These are phyloP conservation scores for Capillidium heterosporum DNA, from an alignment of 371 early-diverging fungal species.

Conservation along the genomic window DNA sequence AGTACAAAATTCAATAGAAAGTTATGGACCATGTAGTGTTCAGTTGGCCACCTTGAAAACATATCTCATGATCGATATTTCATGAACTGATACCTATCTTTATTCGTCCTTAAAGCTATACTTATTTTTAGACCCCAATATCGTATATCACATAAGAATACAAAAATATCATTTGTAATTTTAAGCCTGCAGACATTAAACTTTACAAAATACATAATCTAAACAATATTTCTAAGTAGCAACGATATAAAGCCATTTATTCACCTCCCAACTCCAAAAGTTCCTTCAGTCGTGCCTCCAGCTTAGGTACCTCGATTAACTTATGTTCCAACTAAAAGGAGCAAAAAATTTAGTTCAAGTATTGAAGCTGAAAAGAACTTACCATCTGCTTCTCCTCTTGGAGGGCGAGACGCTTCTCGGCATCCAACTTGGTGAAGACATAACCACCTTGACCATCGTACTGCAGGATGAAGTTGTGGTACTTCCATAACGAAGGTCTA, in stretches of 20 bases:
- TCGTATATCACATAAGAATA: too few species aligned
- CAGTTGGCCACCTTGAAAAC: too few species aligned
- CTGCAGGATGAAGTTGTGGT: conserved; percentile 65
- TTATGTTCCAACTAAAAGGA: conserved; percentile 38
- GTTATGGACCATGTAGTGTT: too few species aligned
- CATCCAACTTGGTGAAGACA: conserved; percentile 69
- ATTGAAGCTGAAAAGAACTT: conserved; percentile 19
- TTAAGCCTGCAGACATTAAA: too few species aligned
- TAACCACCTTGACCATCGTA: conserved; percentile 84
- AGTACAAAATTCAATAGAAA: too few species aligned
- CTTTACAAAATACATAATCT: too few species aligned
- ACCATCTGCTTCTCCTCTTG: conserved; percentile 44
- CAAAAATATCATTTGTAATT: too few species aligned
- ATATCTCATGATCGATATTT: too few species aligned
- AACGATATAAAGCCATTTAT: background rate
- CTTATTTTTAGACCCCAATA: too few species aligned
- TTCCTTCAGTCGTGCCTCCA: conserved; percentile 45
- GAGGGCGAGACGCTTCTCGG: conserved; percentile 63
- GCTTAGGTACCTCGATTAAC: conserved; percentile 44
- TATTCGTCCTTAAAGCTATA: too few species aligned
- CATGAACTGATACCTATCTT: too few species aligned
- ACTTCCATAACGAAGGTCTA: conserved; percentile 71
- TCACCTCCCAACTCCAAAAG: conserved; percentile 17
- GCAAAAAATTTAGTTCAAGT: conserved; percentile 16
- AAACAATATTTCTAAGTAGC: too few species aligned